Evolutionary conservation across 495 filamentous ascomycete genomes (phyloP).

Genomic region (Beverwykella pulmonaria): DNA sequence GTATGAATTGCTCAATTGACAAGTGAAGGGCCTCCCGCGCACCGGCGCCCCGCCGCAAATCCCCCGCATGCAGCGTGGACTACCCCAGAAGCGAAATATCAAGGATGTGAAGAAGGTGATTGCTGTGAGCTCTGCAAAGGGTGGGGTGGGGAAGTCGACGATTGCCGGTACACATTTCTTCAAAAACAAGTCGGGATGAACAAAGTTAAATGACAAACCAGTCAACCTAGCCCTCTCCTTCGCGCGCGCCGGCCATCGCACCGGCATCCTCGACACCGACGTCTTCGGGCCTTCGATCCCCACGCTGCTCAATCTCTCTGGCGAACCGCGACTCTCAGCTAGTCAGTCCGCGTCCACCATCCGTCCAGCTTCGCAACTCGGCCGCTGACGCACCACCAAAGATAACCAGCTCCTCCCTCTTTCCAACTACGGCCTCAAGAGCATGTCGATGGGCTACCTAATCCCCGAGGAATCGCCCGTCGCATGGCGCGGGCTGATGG

Average conservation of each 20-base stretch:
- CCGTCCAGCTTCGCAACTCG: neutral
- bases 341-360: conserved; percentile 17
- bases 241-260: conserved; percentile 73
- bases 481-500: conserved; percentile 97
- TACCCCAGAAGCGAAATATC: conserved; percentile 79
- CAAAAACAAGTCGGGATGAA: neutral
- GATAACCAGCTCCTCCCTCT: conserved; percentile 83
- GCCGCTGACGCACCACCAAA: conserved; percentile 36
- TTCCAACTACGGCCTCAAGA: conserved; percentile 94
- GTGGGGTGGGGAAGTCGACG: conserved; percentile 94
- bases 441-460: conserved; percentile 98
- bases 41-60: conserved; percentile 72
- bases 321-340: conserved; percentile 59
- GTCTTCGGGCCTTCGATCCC: conserved; percentile 96
- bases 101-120: conserved; percentile 82
- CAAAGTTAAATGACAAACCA: conserved; percentile 37
- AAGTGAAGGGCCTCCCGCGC: conserved; percentile 72
- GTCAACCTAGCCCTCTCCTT: conserved; percentile 88
- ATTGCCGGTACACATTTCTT: conserved; percentile 64
- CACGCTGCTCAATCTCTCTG: conserved; percentile 78
- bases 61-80: conserved; percentile 78
- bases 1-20: too few species aligned
- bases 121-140: conserved; percentile 93
- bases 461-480: conserved; percentile 73
- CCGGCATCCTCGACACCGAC: conserved; percentile 91